Conservation (phyloP, 257 asterid species). For the Hygrophila difformis region DNA sequence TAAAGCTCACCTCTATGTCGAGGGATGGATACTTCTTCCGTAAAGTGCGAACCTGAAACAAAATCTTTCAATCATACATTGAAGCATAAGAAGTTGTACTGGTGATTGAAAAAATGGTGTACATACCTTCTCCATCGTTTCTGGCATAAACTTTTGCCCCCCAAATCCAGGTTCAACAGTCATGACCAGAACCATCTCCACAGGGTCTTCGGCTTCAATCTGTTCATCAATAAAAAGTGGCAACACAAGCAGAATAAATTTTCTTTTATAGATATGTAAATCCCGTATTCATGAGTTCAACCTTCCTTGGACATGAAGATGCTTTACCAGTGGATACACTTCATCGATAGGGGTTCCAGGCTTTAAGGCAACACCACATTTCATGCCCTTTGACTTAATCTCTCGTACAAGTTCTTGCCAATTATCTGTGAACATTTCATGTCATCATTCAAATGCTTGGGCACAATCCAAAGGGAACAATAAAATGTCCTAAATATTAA, state of each 20-base stretch:
- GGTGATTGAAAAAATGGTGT: no score
- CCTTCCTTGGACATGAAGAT: background rate
- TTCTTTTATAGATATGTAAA: background rate
- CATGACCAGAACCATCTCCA: slow-evolving; percentile 90
- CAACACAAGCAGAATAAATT: background rate
- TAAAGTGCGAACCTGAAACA: slow-evolving; percentile 49
- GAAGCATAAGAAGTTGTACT: no score
- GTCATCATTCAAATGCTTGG: slow-evolving; percentile 9
- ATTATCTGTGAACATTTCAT: slow-evolving; percentile 39
- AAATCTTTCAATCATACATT: background rate
- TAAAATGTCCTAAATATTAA: slow-evolving; percentile 1
- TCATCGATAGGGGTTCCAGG: slow-evolving; percentile 86
- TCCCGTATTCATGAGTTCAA: slow-evolving; percentile 1
- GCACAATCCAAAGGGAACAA: background rate
- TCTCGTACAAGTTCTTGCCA: slow-evolving; percentile 71
- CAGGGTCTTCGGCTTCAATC: slow-evolving; percentile 63
- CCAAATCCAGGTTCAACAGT: slow-evolving; percentile 99
- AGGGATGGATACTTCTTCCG: slow-evolving; percentile 66
- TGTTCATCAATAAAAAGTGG: slow-evolving; percentile 15
- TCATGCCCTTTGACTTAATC: slow-evolving; percentile 89
- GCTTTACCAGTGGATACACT: slow-evolving; percentile 70
- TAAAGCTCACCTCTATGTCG: slow-evolving; percentile 68
- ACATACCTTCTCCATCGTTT: slow-evolving; percentile 84
- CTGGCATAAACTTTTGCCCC: slow-evolving; percentile 94
- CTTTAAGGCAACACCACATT: slow-evolving; percentile 73